A percentile compares a stretch with the other conserved stretches of the same genome.
Conservation (phyloP, 768 basidiomycete species). For the Naganishia kalamii region DNA sequence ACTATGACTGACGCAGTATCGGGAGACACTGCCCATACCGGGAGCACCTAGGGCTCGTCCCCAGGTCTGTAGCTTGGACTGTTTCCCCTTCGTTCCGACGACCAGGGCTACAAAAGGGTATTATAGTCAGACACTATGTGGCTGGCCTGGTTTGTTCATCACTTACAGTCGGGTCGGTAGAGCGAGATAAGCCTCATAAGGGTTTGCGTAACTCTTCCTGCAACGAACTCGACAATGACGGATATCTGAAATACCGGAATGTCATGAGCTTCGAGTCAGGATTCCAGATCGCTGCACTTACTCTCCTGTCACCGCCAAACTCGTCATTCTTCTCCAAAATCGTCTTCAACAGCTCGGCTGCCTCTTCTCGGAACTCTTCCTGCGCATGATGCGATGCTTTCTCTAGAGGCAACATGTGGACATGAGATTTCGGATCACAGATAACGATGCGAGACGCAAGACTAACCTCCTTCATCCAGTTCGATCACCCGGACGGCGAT, state of each 20-base stretch:
- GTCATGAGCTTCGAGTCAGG: neutral
- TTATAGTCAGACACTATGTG: neutral
- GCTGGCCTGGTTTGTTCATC: neutral
- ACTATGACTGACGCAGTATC: conserved; percentile 74
- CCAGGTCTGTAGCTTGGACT: conserved; percentile 55
- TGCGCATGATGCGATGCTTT: conserved; percentile 44
- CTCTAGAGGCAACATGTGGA: conserved; percentile 49
- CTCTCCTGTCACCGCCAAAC: conserved; percentile 66
- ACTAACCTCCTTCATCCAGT: conserved; percentile 67
- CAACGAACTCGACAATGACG: conserved; percentile 87
- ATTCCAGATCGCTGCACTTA: conserved; percentile 42
- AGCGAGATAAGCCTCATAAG: conserved; percentile 87
- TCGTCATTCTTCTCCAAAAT: conserved; percentile 77
- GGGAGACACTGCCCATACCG: conserved; percentile 61
- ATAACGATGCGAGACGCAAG: neutral
- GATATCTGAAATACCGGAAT: conserved; percentile 59
- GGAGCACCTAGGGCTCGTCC: conserved; percentile 54
- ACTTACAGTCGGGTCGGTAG: conserved; percentile 43
- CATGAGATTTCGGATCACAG: neutral
- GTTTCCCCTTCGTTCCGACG: conserved; percentile 77
- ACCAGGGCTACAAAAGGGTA: conserved; percentile 55
- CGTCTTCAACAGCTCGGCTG: conserved; percentile 67
- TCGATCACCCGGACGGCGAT: conserved; percentile 87
- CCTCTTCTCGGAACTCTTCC: conserved; percentile 63
- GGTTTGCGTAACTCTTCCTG: conserved; percentile 79